phyloP scores from a whole-genome alignment of 225 moss, liverwort and hornwort species.

The Polytrichum commune region DNA sequence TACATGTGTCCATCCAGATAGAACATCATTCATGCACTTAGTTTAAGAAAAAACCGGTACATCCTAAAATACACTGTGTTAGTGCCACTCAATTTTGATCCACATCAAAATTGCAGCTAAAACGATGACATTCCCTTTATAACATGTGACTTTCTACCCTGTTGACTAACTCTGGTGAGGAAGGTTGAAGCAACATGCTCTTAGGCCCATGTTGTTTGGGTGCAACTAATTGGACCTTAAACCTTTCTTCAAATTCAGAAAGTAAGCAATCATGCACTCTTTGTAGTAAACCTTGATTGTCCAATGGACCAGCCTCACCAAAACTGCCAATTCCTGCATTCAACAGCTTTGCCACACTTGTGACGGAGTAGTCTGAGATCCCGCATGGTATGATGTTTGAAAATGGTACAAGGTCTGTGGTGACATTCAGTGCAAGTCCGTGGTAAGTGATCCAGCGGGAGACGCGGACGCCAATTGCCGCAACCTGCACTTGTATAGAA shows the following conservation, averaged over 20 bases:
- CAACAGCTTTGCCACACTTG: slow-evolving; percentile 57
- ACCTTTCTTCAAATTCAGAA: slow-evolving; percentile 44
- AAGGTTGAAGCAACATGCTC: not conserved
- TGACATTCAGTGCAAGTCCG: slow-evolving; percentile 83
- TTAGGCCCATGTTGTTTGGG: slow-evolving; percentile 19
- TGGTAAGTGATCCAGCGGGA: slow-evolving; percentile 92
- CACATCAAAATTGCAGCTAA: not conserved
- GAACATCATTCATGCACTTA: too few relatives aligned
- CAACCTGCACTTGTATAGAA: slow-evolving; percentile 48
- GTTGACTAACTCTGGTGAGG: not conserved
- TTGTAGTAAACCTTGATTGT: slow-evolving; percentile 24
- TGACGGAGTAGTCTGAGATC: slow-evolving; percentile 70
- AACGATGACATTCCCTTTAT: not conserved
- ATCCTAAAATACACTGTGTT: too few relatives aligned
- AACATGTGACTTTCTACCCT: not conserved
- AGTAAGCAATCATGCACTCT: slow-evolving; percentile 46
- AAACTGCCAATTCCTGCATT: not conserved
- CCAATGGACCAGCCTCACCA: not conserved
- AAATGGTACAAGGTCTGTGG: slow-evolving; percentile 66
- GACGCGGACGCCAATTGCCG: slow-evolving; percentile 82
- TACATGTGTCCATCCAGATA: too few relatives aligned
- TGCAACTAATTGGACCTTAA: slow-evolving; percentile 41
- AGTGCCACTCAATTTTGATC: too few relatives aligned
- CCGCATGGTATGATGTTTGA: slow-evolving; percentile 79
- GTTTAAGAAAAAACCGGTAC: too few relatives aligned